Percentiles rank a stretch among this genome's conserved stretches.
Conservation (phyloP, 2,329 filamentous ascomycete genomes). For the Colletotrichum sp. region DNA sequence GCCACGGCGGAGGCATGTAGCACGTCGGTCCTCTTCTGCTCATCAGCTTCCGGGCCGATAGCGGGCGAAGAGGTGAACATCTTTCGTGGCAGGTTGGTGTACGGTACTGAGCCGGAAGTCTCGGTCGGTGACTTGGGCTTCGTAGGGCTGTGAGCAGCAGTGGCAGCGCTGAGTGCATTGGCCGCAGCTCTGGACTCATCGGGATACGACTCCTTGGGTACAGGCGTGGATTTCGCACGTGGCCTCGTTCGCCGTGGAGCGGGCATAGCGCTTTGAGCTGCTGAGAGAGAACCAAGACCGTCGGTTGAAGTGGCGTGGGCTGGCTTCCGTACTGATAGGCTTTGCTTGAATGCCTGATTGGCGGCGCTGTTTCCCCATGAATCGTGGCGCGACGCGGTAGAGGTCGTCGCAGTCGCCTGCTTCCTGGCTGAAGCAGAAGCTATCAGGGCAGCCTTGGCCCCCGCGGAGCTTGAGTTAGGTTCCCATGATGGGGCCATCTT, state of each 20-base stretch:
- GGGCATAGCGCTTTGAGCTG: slow-evolving; percentile 79
- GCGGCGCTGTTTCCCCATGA: slow-evolving; percentile 72
- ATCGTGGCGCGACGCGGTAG: slow-evolving; percentile 44
- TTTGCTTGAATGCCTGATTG: slow-evolving; percentile 65
- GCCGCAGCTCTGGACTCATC: slow-evolving; percentile 63
- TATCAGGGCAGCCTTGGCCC: slow-evolving; percentile 75
- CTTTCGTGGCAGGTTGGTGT: slow-evolving; percentile 69
- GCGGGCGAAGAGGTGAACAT: slow-evolving; percentile 82
- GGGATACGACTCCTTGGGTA: slow-evolving; percentile 51
- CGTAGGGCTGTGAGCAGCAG: slow-evolving; percentile 63
- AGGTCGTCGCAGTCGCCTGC: slow-evolving; percentile 44
- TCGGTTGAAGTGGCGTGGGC: slow-evolving; percentile 29
- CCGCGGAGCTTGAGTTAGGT: slow-evolving; percentile 65
- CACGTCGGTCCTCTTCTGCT: slow-evolving; percentile 72
- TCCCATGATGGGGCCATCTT: slow-evolving; percentile 60
- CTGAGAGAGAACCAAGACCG: slow-evolving; percentile 65
- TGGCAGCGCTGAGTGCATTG: slow-evolving; percentile 77
- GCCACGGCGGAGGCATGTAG: slow-evolving; percentile 83
- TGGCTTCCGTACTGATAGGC: slow-evolving; percentile 31
- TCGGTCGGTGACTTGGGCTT: slow-evolving; percentile 51
- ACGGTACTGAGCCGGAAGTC: slow-evolving; percentile 70
- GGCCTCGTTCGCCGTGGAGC: slow-evolving; percentile 49
- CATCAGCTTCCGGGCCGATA: slow-evolving; percentile 73
- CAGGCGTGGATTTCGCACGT: slow-evolving; percentile 68
- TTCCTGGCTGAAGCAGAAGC: slow-evolving; percentile 42